Evolutionary conservation across 2,329 filamentous ascomycete species (phyloP).

Genomic region (Talaromyces sp.): DNA sequence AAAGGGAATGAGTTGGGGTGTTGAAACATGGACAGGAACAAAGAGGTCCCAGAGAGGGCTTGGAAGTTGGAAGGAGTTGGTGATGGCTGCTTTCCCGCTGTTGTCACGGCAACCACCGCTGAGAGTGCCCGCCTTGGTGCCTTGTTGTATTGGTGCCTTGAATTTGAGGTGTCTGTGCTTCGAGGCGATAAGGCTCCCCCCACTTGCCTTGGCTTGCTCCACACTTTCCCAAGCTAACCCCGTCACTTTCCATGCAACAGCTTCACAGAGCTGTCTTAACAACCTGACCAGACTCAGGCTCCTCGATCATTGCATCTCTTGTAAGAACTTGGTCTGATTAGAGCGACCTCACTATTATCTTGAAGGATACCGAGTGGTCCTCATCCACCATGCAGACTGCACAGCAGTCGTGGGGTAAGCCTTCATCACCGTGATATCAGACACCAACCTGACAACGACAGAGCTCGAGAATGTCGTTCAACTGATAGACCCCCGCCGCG

Average conservation of each 20-base stretch:
- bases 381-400: constrained; percentile 51
- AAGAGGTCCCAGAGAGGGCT: background rate
- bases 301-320: background rate
- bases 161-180: background rate
- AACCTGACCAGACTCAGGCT: background rate
- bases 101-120: constrained; percentile 34
- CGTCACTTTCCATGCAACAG: background rate
- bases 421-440: background rate
- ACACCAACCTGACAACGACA: constrained; percentile 35
- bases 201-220: background rate
- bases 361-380: background rate
- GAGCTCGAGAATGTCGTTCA: constrained; percentile 84
- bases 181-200: background rate
- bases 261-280: background rate
- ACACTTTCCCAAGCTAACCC: background rate
- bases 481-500: constrained; percentile 79
- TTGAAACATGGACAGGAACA: constrained; percentile 15
- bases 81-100: constrained; percentile 18
- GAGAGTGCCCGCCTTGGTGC: too few species aligned
- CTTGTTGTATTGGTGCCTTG: constrained; percentile 8
- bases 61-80: constrained; percentile 26
- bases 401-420: constrained; percentile 60
- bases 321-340: too few species aligned
- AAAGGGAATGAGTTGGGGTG: background rate
- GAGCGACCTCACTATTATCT: background rate